Percentiles rank a stretch among this genome's conserved stretches.
Conservation (phyloP, 1,284 basidiomycete genomes). For the Thelephora terrestris region DNA sequence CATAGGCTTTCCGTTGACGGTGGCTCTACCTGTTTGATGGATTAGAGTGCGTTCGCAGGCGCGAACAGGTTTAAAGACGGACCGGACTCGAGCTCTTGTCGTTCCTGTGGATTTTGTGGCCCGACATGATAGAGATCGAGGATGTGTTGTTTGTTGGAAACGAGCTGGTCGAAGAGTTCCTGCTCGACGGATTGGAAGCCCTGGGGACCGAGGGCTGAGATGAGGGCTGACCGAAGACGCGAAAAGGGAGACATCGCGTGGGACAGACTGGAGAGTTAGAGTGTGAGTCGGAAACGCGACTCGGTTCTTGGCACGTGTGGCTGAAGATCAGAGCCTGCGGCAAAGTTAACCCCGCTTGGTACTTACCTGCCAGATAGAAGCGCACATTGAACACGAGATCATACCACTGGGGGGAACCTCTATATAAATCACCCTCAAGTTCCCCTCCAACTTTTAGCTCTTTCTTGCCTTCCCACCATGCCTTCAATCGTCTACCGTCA, state of each 20-base stretch:
- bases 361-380: not conserved
- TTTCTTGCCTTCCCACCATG: conserved; percentile 23
- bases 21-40: conserved; percentile 46
- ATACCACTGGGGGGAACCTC: not conserved
- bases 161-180: conserved; percentile 65
- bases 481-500: conserved; percentile 54
- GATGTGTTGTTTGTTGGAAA: conserved; percentile 52
- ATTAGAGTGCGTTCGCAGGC: not conserved
- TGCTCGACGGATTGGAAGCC: conserved; percentile 47
- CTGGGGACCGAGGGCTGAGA: conserved; percentile 29
- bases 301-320: not conserved
- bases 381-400: not conserved
- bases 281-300: conserved; percentile 8
- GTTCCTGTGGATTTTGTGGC: conserved; percentile 48
- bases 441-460: conserved; percentile 1
- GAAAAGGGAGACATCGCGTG: conserved; percentile 33
- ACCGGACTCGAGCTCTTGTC: conserved; percentile 68
- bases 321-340: too few species aligned
- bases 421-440: too few species aligned
- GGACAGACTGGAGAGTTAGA: not conserved
- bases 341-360: too few species aligned
- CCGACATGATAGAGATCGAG: conserved; percentile 56
- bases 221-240: conserved; percentile 30
- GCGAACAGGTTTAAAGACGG: conserved; percentile 16
- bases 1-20: conserved; percentile 47